Evolutionary conservation across 768 basidiomycete species (phyloP).

Genomic region (Filobasidium floriforme): DNA sequence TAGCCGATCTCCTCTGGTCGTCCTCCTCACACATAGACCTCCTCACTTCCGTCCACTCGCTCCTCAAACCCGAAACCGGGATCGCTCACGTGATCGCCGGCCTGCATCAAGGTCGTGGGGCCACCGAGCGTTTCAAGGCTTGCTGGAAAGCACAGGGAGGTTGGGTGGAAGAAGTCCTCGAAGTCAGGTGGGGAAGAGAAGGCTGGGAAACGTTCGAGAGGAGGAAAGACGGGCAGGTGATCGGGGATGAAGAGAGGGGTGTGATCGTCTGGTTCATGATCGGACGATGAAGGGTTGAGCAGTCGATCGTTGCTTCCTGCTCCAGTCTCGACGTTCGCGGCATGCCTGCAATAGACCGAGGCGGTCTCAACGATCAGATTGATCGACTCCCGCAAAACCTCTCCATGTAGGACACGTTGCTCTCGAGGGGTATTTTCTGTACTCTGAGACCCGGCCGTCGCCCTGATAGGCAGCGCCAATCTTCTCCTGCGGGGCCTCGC

Average conservation of each 20-base stretch:
- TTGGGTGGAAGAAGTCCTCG: slow-evolving; percentile 17
- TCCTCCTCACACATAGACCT: slow-evolving; percentile 34
- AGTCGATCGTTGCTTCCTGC: not conserved
- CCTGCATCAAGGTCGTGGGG: slow-evolving; percentile 41
- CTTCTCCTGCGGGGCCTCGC: no score
- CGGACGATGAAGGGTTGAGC: not conserved
- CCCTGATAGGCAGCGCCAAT: no score
- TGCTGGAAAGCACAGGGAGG: slow-evolving; percentile 24
- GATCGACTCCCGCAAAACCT: no score
- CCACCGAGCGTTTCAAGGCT: slow-evolving; percentile 32
- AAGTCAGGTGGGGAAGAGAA: slow-evolving; percentile 29
- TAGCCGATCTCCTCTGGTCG: slow-evolving; percentile 41
- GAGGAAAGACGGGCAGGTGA: slow-evolving; percentile 12
- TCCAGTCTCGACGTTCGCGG: no score
- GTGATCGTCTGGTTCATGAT: slow-evolving; percentile 19
- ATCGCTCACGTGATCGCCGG: slow-evolving; percentile 38
- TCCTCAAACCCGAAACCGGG: slow-evolving; percentile 26
- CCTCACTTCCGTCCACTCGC: slow-evolving; percentile 29
- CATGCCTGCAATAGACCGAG: no score
- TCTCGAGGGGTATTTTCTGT: no score
- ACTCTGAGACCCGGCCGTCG: no score
- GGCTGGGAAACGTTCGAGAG: slow-evolving; percentile 14
- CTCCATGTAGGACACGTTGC: no score
- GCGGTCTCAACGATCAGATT: no score
- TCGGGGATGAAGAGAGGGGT: slow-evolving; percentile 26